Conservation (phyloP, 2,329 filamentous ascomycete species). For the Penicillium sp. region DNA sequence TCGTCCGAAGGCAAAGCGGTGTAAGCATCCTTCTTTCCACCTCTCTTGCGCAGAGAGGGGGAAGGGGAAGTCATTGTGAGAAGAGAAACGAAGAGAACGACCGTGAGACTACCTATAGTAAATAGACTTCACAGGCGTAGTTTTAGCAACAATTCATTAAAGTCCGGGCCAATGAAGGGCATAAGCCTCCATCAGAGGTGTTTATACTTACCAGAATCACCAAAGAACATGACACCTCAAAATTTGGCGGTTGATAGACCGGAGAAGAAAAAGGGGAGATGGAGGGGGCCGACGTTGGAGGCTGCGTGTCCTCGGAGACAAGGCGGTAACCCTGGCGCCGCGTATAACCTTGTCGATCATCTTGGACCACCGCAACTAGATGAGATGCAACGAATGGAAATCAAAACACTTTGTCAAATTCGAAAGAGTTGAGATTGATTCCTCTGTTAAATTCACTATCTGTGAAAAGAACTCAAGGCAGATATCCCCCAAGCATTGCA, state of each 20-base stretch:
- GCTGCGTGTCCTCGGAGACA: slow-evolving; percentile 21
- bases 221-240: slow-evolving; percentile 23
- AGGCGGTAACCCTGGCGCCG: slow-evolving; percentile 19
- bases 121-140: slow-evolving; percentile 21
- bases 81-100: slow-evolving; percentile 24
- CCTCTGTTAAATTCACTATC: no score
- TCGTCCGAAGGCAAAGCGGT: slow-evolving; percentile 23
- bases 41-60: slow-evolving; percentile 41
- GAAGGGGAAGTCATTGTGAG: slow-evolving; percentile 34
- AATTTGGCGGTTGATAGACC: slow-evolving; percentile 11
- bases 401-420: no score
- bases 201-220: slow-evolving; percentile 19
- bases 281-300: slow-evolving; percentile 6
- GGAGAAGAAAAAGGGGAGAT: slow-evolving; percentile 11
- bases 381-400: no score
- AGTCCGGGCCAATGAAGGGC: neutral
- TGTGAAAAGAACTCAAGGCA: no score
- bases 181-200: neutral
- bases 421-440: no score
- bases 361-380: no score
- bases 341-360: slow-evolving; percentile 9
- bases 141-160: slow-evolving; percentile 10
- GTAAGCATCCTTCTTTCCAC: slow-evolving; percentile 34
- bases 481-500: no score
- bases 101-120: slow-evolving; percentile 27